A percentile compares a stretch with the other conserved stretches of the same genome.
phyloP scores from a whole-genome alignment of 2,329 filamentous ascomycete genomes.

The Sphaerulina musiva region DNA sequence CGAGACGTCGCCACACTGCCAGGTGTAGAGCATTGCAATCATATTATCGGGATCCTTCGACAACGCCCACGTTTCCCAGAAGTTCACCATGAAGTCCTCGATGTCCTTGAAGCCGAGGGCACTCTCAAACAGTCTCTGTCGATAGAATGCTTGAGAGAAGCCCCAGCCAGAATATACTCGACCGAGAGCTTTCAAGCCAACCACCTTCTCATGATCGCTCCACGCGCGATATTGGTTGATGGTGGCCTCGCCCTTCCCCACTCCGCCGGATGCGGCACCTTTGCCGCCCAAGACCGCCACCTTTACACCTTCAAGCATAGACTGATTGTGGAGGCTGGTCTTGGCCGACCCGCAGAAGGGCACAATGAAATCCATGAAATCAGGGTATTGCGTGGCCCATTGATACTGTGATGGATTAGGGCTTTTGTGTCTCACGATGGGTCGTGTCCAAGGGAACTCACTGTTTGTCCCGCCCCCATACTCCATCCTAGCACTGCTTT shows the following conservation, averaged over 20 bases:
- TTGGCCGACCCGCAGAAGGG: slow-evolving; percentile 62
- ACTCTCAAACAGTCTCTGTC: slow-evolving; percentile 61
- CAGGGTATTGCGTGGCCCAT: slow-evolving; percentile 35
- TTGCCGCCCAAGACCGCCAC: slow-evolving; percentile 54
- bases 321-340: slow-evolving; percentile 61
- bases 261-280: slow-evolving; percentile 48
- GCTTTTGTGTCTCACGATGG: too few relatives aligned
- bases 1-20: slow-evolving; percentile 68
- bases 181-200: slow-evolving; percentile 60
- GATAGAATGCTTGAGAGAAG: slow-evolving; percentile 72
- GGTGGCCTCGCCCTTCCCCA: slow-evolving; percentile 43
- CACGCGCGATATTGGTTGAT: slow-evolving; percentile 24
- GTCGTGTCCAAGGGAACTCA: too few relatives aligned
- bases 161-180: slow-evolving; percentile 73
- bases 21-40: slow-evolving; percentile 68
- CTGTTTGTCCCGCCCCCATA: slow-evolving; percentile 59
- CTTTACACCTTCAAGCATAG: slow-evolving; percentile 62
- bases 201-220: slow-evolving; percentile 44
- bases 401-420: slow-evolving; percentile 20
- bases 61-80: slow-evolving; percentile 70
- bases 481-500: slow-evolving; percentile 61
- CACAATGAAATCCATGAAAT: slow-evolving; percentile 59
- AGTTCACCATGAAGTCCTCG: slow-evolving; percentile 66
- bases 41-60: slow-evolving; percentile 70
- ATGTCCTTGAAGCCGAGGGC: slow-evolving; percentile 59